Evolutionary conservation across 2,329 filamentous ascomycete genomes (phyloP).

Genomic region (Colletotrichum camelliae): DNA sequence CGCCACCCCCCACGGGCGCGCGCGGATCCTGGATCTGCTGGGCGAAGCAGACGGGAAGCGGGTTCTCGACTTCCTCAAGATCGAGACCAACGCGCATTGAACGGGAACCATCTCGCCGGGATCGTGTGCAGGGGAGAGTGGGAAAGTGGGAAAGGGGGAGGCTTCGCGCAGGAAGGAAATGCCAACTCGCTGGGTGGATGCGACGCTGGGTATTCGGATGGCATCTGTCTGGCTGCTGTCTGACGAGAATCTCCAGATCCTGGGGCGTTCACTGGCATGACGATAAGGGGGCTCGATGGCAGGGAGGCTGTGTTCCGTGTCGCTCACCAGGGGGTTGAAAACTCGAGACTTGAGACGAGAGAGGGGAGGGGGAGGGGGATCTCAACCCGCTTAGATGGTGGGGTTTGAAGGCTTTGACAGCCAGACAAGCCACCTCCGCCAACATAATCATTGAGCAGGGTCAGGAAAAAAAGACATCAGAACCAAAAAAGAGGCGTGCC

Average conservation of each 20-base stretch:
- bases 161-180: not conserved
- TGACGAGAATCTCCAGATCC: not conserved
- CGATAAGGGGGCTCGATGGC: not conserved
- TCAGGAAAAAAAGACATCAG: not conserved
- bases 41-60: conserved; percentile 33
- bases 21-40: conserved; percentile 29
- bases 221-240: not conserved
- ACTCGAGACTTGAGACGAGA: conserved; percentile 4
- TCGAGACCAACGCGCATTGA: conserved; percentile 13
- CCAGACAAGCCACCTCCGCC: not conserved
- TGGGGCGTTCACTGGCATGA: not conserved
- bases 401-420: not conserved
- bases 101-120: not conserved
- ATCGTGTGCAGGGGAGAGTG: not conserved
- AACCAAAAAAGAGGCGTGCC: not conserved
- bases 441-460: not conserved
- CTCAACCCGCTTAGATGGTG: not conserved
- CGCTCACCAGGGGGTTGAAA: not conserved
- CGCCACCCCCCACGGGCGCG: conserved; percentile 22
- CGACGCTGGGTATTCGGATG: not conserved
- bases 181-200: not conserved
- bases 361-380: not conserved
- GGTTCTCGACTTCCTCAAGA: conserved; percentile 33
- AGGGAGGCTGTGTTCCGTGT: conserved; percentile 7
- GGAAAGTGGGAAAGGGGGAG: not conserved